Evolutionary conservation across 371 early-diverging fungal genomes (phyloP).

Genomic region (Batrachochytrium dendrobatidis): DNA sequence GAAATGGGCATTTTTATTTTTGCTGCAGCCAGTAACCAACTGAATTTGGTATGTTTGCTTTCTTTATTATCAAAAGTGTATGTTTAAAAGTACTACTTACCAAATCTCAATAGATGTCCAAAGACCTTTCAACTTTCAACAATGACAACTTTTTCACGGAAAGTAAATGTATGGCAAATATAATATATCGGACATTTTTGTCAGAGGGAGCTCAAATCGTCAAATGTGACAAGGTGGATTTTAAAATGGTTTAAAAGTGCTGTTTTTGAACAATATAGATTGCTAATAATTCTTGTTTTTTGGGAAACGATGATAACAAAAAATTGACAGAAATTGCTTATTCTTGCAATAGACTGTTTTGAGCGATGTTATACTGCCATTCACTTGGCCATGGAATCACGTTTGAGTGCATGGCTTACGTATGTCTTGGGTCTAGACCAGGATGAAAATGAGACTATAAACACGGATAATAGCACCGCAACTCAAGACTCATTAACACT

Average conservation of each 20-base stretch:
- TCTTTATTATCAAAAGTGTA: too few species aligned
- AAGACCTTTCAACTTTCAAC: too few species aligned
- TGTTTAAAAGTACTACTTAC: too few species aligned
- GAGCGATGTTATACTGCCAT: background rate
- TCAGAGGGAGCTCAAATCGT: background rate
- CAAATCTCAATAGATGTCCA: too few species aligned
- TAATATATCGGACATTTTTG: background rate
- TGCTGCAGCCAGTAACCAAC: background rate
- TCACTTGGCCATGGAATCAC: background rate
- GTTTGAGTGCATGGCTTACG: background rate
- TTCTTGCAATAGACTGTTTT: background rate
- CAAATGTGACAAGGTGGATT: background rate
- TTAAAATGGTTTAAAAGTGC: too few species aligned
- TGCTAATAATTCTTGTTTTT: too few species aligned
- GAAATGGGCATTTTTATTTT: constrained; percentile 1
- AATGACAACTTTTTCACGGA: background rate
- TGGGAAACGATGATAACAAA: background rate
- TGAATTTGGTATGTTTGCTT: too few species aligned
- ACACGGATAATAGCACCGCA: too few species aligned
- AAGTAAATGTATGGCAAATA: background rate
- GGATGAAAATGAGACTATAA: too few species aligned
- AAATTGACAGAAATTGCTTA: background rate
- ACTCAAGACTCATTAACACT: too few species aligned
- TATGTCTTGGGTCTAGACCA: background rate
- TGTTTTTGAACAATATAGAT: too few species aligned